These are phyloP conservation scores for Phytopythium oedochilum DNA, from an alignment of 352 stramenopile species.

Conservation along the genomic window DNA sequence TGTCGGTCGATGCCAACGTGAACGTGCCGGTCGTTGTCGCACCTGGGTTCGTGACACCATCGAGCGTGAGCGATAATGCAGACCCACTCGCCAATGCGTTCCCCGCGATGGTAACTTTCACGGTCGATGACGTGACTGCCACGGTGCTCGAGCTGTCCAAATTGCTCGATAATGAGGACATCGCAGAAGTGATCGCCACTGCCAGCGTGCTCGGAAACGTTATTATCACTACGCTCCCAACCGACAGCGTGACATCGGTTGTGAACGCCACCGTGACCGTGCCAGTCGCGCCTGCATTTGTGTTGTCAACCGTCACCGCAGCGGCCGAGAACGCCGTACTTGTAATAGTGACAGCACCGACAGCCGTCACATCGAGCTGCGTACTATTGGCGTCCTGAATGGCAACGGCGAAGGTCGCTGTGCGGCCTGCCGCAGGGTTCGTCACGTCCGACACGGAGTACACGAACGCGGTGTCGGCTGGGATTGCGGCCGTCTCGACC, in stretches of 20 bases:
- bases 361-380: conserved; percentile 7
- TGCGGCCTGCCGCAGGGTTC: conserved; percentile 24
- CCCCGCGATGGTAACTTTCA: conserved; percentile 20
- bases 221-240: conserved; percentile 28
- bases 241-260: conserved; percentile 24
- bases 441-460: conserved; percentile 26
- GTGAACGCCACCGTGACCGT: conserved; percentile 29
- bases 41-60: conserved; percentile 48
- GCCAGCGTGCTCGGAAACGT: conserved; percentile 33
- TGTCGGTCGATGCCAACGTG: conserved; percentile 29
- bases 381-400: conserved; percentile 14
- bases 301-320: conserved; percentile 17
- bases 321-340: conserved; percentile 9
- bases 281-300: conserved; percentile 22
- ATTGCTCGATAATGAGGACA: conserved; percentile 15
- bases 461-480: conserved; percentile 11
- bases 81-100: conserved; percentile 16
- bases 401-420: conserved; percentile 13
- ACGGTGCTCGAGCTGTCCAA: conserved; percentile 24
- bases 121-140: conserved; percentile 9
- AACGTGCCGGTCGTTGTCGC: conserved; percentile 35
- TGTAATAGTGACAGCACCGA: conserved; percentile 11
- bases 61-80: conserved; percentile 36
- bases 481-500: conserved; percentile 17
- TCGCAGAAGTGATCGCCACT: conserved; percentile 12